Evolutionary conservation across 2,329 filamentous ascomycete species (phyloP), one percentile per base, ranked within the genome.

Genomic region (Periconia sp.): DNA sequence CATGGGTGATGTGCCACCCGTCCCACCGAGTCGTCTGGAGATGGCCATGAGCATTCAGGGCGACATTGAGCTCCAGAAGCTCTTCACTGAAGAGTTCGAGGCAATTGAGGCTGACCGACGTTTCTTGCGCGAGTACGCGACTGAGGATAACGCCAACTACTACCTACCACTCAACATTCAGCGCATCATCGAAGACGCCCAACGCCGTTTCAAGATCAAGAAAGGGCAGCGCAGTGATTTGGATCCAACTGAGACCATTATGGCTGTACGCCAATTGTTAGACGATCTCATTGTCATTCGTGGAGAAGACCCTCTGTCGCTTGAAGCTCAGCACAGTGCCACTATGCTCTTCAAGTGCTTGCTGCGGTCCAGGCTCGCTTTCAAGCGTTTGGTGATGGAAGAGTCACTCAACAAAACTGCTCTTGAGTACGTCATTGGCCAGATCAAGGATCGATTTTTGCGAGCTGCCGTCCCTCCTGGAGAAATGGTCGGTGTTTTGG

Each of bases 401-500:
- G 88, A 96, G 69, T 88, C 88, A 13, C 78, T 99, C 62, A 96
- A 91, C 78, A 94, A 91, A 74, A 83, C 96, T 58, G 93, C 94
- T 1, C 93, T 99, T 68, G 89, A 94, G 57, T 92, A 97, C 70
- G 86, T 99, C 45, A 75, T 99, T 40, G 94, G 94, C 61, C 92
- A 96, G 64, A 81, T 99, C 41, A 90, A 96, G 76, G 92, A 85
- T 69, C 86, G 92, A 57, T 99, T 96, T 83, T 85, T 90, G 35
- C 88, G 89, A 66, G 85, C 93, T 45, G 86, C 90, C 64, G 92
- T 96, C 56, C 91, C 87, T 65, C 93, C 94, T 45, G 94, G 95
- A 71, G 95, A 99, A 74, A 99, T 99, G 94, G 94, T 99, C 52
- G 94, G 94, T 78, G 94, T 99, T 19, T 80, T 99, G 68, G 94